Evolutionary conservation across 805 yeast species (phyloP).

Genomic region (Sugiyamaella marilandica): DNA sequence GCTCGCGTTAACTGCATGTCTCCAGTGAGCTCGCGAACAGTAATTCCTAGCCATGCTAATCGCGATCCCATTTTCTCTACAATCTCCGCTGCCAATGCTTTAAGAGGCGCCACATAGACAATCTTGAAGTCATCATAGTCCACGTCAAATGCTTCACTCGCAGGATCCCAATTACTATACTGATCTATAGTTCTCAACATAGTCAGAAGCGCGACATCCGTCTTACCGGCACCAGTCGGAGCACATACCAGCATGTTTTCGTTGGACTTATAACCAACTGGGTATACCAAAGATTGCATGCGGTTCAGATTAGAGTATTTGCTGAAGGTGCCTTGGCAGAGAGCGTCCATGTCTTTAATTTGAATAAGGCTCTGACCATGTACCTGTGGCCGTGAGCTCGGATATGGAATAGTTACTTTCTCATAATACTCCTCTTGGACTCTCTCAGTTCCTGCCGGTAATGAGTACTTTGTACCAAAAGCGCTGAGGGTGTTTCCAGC

Average conservation of each 20-base stretch:
- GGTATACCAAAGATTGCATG: slow-evolving; percentile 86
- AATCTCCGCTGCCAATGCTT: slow-evolving; percentile 94
- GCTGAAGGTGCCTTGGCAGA: slow-evolving; percentile 80
- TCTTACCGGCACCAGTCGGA: slow-evolving; percentile 97
- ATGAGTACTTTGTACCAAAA: slow-evolving; percentile 70
- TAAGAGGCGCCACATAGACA: slow-evolving; percentile 87
- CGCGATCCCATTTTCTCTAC: slow-evolving; percentile 82
- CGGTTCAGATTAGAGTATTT: slow-evolving; percentile 73
- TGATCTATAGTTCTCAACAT: slow-evolving; percentile 76
- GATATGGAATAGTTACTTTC: slow-evolving; percentile 77
- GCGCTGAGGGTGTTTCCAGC: slow-evolving; percentile 67
- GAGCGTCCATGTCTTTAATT: slow-evolving; percentile 60
- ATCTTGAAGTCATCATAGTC: slow-evolving; percentile 84
- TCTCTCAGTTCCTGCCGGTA: slow-evolving; percentile 74
- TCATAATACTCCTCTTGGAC: slow-evolving; percentile 50
- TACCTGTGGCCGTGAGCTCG: slow-evolving; percentile 35
- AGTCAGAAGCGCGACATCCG: slow-evolving; percentile 83
- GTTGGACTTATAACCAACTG: slow-evolving; percentile 87
- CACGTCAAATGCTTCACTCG: slow-evolving; percentile 48
- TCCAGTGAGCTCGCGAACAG: slow-evolving; percentile 86
- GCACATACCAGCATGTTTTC: slow-evolving; percentile 97
- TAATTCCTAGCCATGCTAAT: slow-evolving; percentile 77
- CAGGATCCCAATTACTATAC: slow-evolving; percentile 41
- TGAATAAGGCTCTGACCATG: slow-evolving; percentile 44
- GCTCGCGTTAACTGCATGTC: slow-evolving; percentile 87